Percentiles rank a stretch among this genome's conserved stretches.
Conservation (phyloP, 2,329 filamentous ascomycete species). For the Exophiala viscosa region DNA sequence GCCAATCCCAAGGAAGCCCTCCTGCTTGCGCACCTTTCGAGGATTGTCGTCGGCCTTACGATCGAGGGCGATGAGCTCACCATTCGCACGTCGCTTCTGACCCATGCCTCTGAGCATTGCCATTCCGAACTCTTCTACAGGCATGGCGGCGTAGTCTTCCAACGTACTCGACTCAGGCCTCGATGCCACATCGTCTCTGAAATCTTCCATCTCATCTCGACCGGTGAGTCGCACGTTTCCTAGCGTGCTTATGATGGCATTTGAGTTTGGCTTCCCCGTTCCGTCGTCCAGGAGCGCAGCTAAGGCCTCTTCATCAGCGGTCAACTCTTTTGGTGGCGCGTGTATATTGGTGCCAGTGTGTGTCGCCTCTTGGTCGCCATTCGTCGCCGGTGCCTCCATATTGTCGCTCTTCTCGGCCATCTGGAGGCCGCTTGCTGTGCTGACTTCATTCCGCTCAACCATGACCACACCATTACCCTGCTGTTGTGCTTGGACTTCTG, state of each 20-base stretch:
- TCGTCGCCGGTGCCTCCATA: slow-evolving; percentile 14
- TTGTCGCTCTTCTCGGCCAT: slow-evolving; percentile 38
- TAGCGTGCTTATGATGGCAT: slow-evolving; percentile 52
- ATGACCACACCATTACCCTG: slow-evolving; percentile 36
- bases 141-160: slow-evolving; percentile 81
- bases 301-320: slow-evolving; percentile 59
- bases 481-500: slow-evolving; percentile 47
- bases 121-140: slow-evolving; percentile 91
- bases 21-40: slow-evolving; percentile 61
- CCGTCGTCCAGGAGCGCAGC: slow-evolving; percentile 62
- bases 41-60: slow-evolving; percentile 34
- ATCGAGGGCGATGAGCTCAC: slow-evolving; percentile 46
- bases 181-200: slow-evolving; percentile 63
- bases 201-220: slow-evolving; percentile 55
- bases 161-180: slow-evolving; percentile 73
- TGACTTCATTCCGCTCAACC: slow-evolving; percentile 50
- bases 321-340: slow-evolving; percentile 23
- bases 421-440: slow-evolving; percentile 54
- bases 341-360: neutral
- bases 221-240: slow-evolving; percentile 27
- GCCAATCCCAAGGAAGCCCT: slow-evolving; percentile 81
- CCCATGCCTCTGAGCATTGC: slow-evolving; percentile 90
- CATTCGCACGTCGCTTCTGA: slow-evolving; percentile 68
- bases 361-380: neutral
- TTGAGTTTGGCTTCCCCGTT: slow-evolving; percentile 42